phyloP scores from a whole-genome alignment of 352 stramenopile species.

The Phytopythium litorale region DNA sequence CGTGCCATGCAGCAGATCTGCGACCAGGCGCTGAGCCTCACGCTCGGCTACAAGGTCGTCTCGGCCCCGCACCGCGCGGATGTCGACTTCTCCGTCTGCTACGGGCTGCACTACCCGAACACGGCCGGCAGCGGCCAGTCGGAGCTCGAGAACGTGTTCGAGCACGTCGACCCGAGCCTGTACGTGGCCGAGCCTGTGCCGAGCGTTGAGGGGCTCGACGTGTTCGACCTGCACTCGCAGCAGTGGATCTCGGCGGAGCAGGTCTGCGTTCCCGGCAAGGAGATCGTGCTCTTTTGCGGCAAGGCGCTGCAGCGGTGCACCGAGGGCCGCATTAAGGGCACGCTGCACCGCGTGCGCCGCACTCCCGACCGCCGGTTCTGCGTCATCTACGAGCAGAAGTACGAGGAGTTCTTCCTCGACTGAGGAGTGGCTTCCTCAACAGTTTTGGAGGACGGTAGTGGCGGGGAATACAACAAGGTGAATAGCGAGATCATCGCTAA shows the following conservation, averaged over 20 bases:
- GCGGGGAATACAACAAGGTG: background rate
- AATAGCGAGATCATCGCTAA: background rate
- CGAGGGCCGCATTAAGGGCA: slow-evolving; percentile 42
- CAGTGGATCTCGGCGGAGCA: slow-evolving; percentile 52
- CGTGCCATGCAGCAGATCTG: slow-evolving; percentile 46
- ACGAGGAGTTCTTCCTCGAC: slow-evolving; percentile 42
- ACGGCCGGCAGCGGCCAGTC: slow-evolving; percentile 45
- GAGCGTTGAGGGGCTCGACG: slow-evolving; percentile 48
- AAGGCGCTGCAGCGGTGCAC: slow-evolving; percentile 44
- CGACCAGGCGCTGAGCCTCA: slow-evolving; percentile 46
- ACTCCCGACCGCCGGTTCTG: slow-evolving; percentile 39
- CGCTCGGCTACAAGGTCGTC: slow-evolving; percentile 37
- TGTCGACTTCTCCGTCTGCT: slow-evolving; percentile 57
- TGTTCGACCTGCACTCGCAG: slow-evolving; percentile 46
- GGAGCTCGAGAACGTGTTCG: slow-evolving; percentile 55
- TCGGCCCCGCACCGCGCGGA: slow-evolving; percentile 25
- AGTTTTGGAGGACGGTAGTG: background rate
- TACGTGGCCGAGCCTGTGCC: slow-evolving; percentile 56
- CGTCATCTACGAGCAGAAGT: slow-evolving; percentile 70
- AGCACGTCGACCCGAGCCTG: slow-evolving; percentile 58
- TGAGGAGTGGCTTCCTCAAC: background rate
- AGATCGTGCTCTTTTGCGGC: slow-evolving; percentile 60
- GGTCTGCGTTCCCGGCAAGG: slow-evolving; percentile 42
- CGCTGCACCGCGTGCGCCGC: slow-evolving; percentile 46
- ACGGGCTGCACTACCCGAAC: slow-evolving; percentile 61